A percentile compares a stretch with the other conserved stretches of the same genome.
Evolutionary conservation across 345 rosid species (phyloP).

Genomic region (Populus tremula): DNA sequence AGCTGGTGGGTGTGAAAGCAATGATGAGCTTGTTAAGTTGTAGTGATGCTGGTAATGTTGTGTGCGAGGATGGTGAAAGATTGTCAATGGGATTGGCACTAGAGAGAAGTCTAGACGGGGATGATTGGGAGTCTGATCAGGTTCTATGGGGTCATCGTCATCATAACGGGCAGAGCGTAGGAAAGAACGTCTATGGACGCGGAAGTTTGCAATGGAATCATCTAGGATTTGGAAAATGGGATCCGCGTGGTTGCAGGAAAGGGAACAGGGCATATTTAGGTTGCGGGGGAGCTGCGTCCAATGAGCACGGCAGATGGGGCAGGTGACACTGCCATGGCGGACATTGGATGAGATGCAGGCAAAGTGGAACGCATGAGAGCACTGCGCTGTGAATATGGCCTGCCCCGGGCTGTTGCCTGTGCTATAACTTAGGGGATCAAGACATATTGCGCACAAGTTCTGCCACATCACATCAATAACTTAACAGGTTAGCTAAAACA

Average conservation of each 20-base stretch:
- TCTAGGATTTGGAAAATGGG: slow-evolving; percentile 71
- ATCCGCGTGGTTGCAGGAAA: slow-evolving; percentile 50
- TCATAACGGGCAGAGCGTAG: slow-evolving; percentile 74
- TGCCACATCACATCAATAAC: slow-evolving; percentile 29
- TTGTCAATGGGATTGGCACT: slow-evolving; percentile 39
- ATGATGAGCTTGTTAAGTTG: slow-evolving; percentile 24
- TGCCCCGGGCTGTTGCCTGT: slow-evolving; percentile 56
- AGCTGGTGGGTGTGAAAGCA: slow-evolving; percentile 28
- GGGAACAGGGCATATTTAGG: slow-evolving; percentile 48
- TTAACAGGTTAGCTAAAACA: neutral
- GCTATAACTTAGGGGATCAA: slow-evolving; percentile 64
- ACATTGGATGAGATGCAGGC: slow-evolving; percentile 83
- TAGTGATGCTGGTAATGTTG: slow-evolving; percentile 10
- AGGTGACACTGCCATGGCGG: slow-evolving; percentile 80
- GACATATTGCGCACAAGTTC: slow-evolving; percentile 78
- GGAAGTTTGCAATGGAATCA: slow-evolving; percentile 68
- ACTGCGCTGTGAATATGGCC: slow-evolving; percentile 82
- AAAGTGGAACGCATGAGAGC: slow-evolving; percentile 82
- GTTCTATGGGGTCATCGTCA: slow-evolving; percentile 75
- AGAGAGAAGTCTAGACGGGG: slow-evolving; percentile 58
- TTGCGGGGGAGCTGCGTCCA: slow-evolving; percentile 91
- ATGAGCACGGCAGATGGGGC: slow-evolving; percentile 87
- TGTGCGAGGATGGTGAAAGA: slow-evolving; percentile 31
- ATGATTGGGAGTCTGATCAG: slow-evolving; percentile 41
- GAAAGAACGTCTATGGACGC: slow-evolving; percentile 73